phyloP scores from a whole-genome alignment of 208 protist genomes.

The Porcisia deanei region DNA sequence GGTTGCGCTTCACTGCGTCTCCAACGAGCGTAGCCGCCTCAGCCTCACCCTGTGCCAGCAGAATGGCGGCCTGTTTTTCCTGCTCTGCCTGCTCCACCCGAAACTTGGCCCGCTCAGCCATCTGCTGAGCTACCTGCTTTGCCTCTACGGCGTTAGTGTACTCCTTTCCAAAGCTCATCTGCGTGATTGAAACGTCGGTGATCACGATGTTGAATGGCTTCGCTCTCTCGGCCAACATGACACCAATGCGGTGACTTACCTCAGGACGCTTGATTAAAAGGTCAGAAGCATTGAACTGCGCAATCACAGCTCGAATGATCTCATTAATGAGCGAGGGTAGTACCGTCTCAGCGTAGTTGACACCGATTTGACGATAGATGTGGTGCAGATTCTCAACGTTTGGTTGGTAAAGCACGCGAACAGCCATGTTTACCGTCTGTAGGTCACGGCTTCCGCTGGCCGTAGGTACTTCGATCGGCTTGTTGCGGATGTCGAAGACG shows the following conservation, averaged over 20 bases:
- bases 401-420: conserved; percentile 98
- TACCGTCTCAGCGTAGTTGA: conserved; percentile 98
- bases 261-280: conserved; percentile 97
- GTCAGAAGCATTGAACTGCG: conserved; percentile 99
- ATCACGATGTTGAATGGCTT: conserved; percentile 97
- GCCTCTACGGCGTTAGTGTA: conserved; percentile 95
- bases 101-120: conserved; percentile 95
- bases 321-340: conserved; percentile 99
- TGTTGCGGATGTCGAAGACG: conserved; percentile 97
- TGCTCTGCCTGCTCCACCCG: conserved; percentile 94
- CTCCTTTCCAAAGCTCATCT: conserved; percentile 96
- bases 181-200: conserved; percentile 98
- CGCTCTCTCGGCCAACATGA: conserved; percentile 94
- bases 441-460: conserved; percentile 95
- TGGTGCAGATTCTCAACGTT: conserved; percentile 89
- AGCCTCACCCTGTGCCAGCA: conserved; percentile 94
- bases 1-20: conserved; percentile 88
- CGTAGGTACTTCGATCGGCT: conserved; percentile 87
- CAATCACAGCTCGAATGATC: conserved; percentile 98
- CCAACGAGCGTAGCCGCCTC: conserved; percentile 90
- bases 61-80: conserved; percentile 93
- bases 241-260: conserved; percentile 91
- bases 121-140: conserved; percentile 97
- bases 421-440: conserved; percentile 98
- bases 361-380: conserved; percentile 95